Conservation (phyloP, 2,329 filamentous ascomycete species). For the Sporothrix phasma region DNA sequence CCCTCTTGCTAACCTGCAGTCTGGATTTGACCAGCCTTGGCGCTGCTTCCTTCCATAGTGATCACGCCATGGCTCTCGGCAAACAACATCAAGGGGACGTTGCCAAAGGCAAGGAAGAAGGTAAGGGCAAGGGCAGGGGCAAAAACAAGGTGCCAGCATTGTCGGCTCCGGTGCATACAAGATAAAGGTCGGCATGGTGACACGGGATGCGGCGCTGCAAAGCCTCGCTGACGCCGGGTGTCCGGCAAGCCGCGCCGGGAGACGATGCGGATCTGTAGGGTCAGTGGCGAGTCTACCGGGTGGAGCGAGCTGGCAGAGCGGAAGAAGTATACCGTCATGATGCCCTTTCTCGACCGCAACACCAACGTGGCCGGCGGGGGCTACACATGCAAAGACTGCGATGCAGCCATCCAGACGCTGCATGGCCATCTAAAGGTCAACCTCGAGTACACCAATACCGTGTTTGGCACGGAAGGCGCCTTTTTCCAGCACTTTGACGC, state of each 20-base stretch:
- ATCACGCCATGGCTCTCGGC: not conserved
- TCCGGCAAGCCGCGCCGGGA: not conserved
- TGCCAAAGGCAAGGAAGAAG: not conserved
- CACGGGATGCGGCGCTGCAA: not conserved
- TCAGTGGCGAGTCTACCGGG: slow-evolving; percentile 2
- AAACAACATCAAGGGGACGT: not conserved
- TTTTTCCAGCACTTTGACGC: slow-evolving; percentile 1
- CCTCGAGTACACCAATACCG: not conserved
- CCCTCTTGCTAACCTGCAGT: not conserved
- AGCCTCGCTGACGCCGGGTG: not conserved
- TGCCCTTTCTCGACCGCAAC: slow-evolving; percentile 9
- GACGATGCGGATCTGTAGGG: not conserved
- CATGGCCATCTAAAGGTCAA: not conserved
- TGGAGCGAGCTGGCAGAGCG: not conserved
- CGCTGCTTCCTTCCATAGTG: not conserved
- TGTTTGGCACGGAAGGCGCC: not conserved
- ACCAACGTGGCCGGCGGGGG: not conserved
- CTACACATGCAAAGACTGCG: slow-evolving; percentile 1
- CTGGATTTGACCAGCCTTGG: not conserved
- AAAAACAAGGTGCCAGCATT: not conserved
- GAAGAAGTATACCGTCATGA: not conserved
- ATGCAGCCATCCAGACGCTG: not conserved
- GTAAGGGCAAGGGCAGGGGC: not conserved
- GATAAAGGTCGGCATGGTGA: not conserved
- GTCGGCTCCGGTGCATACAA: not conserved